These are phyloP conservation scores for Jatropha curcas DNA, from an alignment of 345 rosid genomes.

Conservation along the genomic window DNA sequence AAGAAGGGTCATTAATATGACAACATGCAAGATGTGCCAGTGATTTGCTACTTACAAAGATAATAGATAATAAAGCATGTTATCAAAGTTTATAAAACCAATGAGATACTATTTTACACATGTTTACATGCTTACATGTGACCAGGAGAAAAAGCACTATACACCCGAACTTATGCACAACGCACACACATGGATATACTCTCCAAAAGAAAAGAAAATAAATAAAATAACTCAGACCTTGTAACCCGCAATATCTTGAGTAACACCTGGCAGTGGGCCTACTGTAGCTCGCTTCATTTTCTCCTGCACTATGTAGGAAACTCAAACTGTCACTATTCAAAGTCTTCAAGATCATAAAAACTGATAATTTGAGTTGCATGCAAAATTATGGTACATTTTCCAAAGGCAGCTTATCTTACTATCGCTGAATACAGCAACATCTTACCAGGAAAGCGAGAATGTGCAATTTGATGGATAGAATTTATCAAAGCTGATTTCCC, in stretches of 20 bases:
- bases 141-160: not conserved
- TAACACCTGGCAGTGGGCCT: constrained; percentile 96
- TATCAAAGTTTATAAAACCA: not conserved
- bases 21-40: not conserved
- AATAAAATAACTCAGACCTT: constrained; percentile 47
- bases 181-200: not conserved
- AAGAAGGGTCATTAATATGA: not conserved
- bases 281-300: constrained; percentile 79
- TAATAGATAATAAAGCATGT: not conserved
- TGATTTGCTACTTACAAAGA: not conserved
- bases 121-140: too few species aligned
- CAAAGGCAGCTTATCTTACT: not conserved
- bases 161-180: too few species aligned
- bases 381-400: not conserved
- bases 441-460: constrained; percentile 75
- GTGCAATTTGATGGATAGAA: constrained; percentile 79
- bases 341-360: constrained; percentile 1
- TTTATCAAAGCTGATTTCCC: constrained; percentile 93
- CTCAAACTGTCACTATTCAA: constrained; percentile 24
- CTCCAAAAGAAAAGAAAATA: not conserved
- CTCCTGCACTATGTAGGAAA: constrained; percentile 62
- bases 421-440: not conserved
- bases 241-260: constrained; percentile 95
- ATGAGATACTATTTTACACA: too few species aligned
- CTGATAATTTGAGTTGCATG: not conserved